Conservation (phyloP, 1,284 basidiomycete species). For the Xerocomus minutiporus region DNA sequence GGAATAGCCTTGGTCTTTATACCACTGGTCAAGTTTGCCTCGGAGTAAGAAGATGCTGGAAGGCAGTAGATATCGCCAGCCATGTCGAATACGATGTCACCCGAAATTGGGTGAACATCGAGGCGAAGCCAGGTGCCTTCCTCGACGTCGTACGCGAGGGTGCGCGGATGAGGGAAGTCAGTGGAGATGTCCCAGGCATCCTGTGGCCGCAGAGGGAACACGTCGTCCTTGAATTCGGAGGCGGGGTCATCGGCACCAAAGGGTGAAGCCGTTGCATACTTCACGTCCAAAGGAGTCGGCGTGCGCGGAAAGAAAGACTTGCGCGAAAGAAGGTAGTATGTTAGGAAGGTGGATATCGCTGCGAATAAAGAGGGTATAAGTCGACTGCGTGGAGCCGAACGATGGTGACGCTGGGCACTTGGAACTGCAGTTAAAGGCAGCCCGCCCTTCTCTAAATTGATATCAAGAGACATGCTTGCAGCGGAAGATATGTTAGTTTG, state of each 20-base stretch:
- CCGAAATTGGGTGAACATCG: constrained; percentile 61
- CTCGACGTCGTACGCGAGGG: constrained; percentile 59
- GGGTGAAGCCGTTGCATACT: constrained; percentile 5
- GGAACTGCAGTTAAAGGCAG: constrained; percentile 15
- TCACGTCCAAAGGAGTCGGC: background rate
- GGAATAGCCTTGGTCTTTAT: constrained; percentile 26
- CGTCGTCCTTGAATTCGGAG: constrained; percentile 53
- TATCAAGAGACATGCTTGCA: constrained; percentile 10
- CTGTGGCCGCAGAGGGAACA: constrained; percentile 60
- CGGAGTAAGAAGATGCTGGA: constrained; percentile 40
- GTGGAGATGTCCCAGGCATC: constrained; percentile 74
- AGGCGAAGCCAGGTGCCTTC: constrained; percentile 72
- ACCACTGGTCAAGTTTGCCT: constrained; percentile 15
- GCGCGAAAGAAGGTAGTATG: constrained; percentile 10
- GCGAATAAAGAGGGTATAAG: constrained; percentile 4
- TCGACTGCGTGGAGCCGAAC: constrained; percentile 1
- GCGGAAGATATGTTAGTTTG: background rate
- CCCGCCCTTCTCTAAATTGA: constrained; percentile 18
- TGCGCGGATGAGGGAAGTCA: constrained; percentile 64
- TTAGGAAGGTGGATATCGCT: constrained; percentile 19
- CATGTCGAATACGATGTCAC: constrained; percentile 73
- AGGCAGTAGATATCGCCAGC: constrained; percentile 70
- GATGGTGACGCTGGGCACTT: background rate
- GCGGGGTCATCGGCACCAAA: constrained; percentile 31
- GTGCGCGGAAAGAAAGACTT: constrained; percentile 1